Evolutionary conservation across 495 filamentous ascomycete genomes (phyloP), one percentile per base, ranked within the genome.

Genomic region (Annulohypoxylon moriforme): DNA sequence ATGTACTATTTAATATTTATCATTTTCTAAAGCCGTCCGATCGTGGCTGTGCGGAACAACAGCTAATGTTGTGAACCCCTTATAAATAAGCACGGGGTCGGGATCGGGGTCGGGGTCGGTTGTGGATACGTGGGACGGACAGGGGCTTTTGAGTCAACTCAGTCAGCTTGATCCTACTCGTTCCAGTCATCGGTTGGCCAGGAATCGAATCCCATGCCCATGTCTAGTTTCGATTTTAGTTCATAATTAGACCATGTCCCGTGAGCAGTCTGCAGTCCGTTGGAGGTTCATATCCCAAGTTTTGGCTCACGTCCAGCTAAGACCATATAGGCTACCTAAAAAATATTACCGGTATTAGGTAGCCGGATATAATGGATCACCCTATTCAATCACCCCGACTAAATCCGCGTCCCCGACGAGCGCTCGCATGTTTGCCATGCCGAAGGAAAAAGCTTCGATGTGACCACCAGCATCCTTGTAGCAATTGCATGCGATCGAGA

Each of bases 361-460:
- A 14, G 36, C n/a, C 36, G 14, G 11, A 13, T 14, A 14, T 40
- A 46, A 67, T 60, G 64, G 34, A 67, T 14, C 13, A 4, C 4
- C 13, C 36, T 33, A 24, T 33, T 62, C 27, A 53, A 56, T 52
- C 71, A 53, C 22, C 27, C 29, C 75, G 69, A 52, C 58, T 69
- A 59, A 73, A 79, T 44, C 80, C 80, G 49, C 78, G 82, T 33
- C 73, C 78, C 1, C 74, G 82, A 20, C 76, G 81, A 24, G 78
- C 79, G 4, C 65, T 81, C 10, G 77, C 81, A 6, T 83, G 79
- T 59, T 72, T 78, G 44, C 75, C 79, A 67, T 83, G 81, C 49
- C 78, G 81, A n/a, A 76, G 70, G 20, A 78, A 80, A 40, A 84
- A 83, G 61, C 74, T 84, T 46, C 77, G 78, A 29, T 83, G 81